Evolutionary conservation across 495 filamentous ascomycete species (phyloP).

Genomic region (Penicillium arizonense): DNA sequence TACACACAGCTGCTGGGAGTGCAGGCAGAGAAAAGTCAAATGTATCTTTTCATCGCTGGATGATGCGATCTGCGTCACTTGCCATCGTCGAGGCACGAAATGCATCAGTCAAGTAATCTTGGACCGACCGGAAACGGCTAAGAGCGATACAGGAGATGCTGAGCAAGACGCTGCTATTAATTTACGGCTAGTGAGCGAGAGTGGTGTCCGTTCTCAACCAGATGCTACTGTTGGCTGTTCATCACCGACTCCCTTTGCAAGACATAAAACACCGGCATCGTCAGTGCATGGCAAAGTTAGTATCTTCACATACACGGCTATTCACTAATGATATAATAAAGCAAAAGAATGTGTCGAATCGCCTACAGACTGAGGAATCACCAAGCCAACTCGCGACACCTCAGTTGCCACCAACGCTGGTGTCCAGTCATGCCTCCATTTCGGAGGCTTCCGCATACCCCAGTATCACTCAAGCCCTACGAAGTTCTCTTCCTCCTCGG

Average conservation of each 20-base stretch:
- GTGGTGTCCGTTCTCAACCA: background rate
- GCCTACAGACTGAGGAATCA: background rate
- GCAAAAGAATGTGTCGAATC: background rate
- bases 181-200: background rate
- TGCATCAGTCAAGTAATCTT: slow-evolving; percentile 44
- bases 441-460: background rate
- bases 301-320: background rate
- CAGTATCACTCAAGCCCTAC: background rate
- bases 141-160: slow-evolving; percentile 21
- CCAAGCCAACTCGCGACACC: background rate
- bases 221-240: background rate
- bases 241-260: background rate
- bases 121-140: slow-evolving; percentile 12
- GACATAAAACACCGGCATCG: background rate
- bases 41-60: slow-evolving; percentile 28
- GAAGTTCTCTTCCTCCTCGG: background rate
- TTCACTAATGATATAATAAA: background rate
- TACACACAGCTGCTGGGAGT: slow-evolving; percentile 40
- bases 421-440: background rate
- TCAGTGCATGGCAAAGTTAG: background rate
- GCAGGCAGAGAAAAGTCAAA: slow-evolving; percentile 37
- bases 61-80: slow-evolving; percentile 38
- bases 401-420: background rate
- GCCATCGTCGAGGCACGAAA: slow-evolving; percentile 29
- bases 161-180: slow-evolving; percentile 7